A percentile compares a stretch with the other conserved stretches of the same genome.
Evolutionary conservation across 139 green algal genomes (phyloP).

Genomic region (Closterium sp.): DNA sequence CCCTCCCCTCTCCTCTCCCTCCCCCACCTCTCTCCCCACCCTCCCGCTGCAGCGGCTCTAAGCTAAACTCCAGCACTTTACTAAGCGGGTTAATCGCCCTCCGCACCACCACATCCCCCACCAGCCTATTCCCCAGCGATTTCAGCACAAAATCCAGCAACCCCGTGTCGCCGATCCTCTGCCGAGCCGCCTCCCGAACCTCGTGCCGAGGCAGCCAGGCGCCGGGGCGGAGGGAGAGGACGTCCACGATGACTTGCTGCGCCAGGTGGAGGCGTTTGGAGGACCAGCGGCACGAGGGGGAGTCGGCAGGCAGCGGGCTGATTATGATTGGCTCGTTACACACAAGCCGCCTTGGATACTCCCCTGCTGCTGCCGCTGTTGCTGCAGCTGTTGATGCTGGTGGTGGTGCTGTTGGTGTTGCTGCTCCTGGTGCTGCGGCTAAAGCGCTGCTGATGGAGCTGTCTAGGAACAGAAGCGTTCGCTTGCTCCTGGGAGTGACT

Average conservation of each 20-base stretch:
- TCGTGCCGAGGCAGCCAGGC: constrained; percentile 49
- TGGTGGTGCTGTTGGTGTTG: not conserved
- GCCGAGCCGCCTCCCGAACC: constrained; percentile 50
- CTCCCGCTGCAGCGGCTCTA: constrained; percentile 34
- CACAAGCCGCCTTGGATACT: not conserved
- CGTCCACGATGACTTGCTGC: constrained; percentile 42
- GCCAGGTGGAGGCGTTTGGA: constrained; percentile 45
- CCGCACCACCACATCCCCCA: constrained; percentile 42
- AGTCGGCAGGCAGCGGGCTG: constrained; percentile 10
- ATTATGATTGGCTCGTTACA: constrained; percentile 2
- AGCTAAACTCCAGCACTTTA: constrained; percentile 54
- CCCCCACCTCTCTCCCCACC: not conserved
- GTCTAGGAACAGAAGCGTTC: not conserved
- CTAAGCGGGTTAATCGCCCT: constrained; percentile 38
- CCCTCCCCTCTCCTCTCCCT: not conserved
- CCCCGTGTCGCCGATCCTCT: constrained; percentile 62
- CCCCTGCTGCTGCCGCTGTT: not conserved
- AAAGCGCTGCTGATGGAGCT: not conserved
- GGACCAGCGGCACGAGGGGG: constrained; percentile 46
- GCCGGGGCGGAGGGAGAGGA: not conserved
- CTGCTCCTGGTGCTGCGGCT: not conserved
- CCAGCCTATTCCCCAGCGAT: constrained; percentile 40
- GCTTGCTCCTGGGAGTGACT: not conserved
- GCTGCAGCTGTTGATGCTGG: not conserved
- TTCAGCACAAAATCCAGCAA: constrained; percentile 69